Base-by-base conservation (phyloP, 2,329 filamentous ascomycete genomes). In the Alternaria arbusti region DNA sequence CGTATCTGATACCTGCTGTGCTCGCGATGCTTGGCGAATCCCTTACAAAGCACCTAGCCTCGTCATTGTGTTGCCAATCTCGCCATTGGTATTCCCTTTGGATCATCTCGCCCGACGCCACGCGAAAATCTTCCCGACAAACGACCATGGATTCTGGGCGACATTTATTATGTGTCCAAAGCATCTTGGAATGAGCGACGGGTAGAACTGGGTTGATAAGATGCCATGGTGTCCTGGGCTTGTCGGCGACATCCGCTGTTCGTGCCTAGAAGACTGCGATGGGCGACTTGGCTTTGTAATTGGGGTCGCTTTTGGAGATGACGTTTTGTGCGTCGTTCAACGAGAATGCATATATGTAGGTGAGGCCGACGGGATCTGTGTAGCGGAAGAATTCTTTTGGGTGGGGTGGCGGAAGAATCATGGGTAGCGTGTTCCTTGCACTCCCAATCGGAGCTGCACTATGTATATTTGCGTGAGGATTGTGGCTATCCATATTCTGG, bases 291-390 rank as follows among this genome's bases (percentile, higher is more conserved):
- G 13, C 7, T n/a, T n/a, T 7, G 26, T 22, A 15, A 15, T 22
- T 9, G 26, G 22, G 10, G 10, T 20, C 26, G n/a, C 6, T 22
- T 36, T 40, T 3, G 15, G 51, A 11, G 30, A 54, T 30, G 17
- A 54, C 8, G n/a, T 8, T 45, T 13, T 55, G 52, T 11, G 52
- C 52, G 23, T 44, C 32, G 23, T 20, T n/a, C 15, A 56, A 25
- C 15, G 54, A 32, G 61, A 72, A 70, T 26, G 70, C 67, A 59
- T 60, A 67, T 28, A 67, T 64, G 15, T 70, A 64, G 6, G 55
- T 67, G 44, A 67, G 54, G 23, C 61, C 70, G 13, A 47, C 54
- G 20, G 23, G 20, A 51, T 69, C 57, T 9, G n/a, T 46, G 55
- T 72, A 72, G 17, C 68, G 64, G 50, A 59, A 56, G 40, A 45